Conservation (phyloP, 352 stramenopile species). For the Aphanomyces astaci region DNA sequence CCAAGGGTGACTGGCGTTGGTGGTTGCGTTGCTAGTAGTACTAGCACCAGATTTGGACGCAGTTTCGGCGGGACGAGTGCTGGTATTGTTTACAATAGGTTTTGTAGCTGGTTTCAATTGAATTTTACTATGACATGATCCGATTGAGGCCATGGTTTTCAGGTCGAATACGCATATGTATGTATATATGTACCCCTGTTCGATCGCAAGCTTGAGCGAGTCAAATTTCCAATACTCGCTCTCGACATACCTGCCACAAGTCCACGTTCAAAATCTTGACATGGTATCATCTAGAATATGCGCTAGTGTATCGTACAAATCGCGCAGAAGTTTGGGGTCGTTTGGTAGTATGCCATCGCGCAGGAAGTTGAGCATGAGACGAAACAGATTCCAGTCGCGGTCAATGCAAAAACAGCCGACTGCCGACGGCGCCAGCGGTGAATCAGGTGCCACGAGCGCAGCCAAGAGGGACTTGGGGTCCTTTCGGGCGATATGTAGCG, state of each 20-base stretch:
- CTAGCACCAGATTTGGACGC: constrained; percentile 6
- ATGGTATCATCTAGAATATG: no score
- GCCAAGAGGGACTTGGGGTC: constrained; percentile 56
- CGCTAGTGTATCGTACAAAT: no score
- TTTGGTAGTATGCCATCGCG: constrained; percentile 62
- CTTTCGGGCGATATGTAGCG: constrained; percentile 37
- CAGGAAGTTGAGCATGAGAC: constrained; percentile 68
- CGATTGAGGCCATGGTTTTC: no score
- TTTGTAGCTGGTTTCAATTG: not conserved
- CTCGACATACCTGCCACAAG: constrained; percentile 67
- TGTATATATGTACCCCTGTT: constrained; percentile 64
- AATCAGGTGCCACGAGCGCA: constrained; percentile 54
- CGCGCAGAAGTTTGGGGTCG: constrained; percentile 47
- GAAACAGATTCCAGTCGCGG: constrained; percentile 69
- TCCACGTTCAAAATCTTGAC: no score
- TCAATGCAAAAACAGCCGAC: constrained; percentile 67
- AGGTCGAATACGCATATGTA: not conserved
- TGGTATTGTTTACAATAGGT: not conserved
- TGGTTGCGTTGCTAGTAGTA: not conserved
- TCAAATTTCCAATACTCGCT: constrained; percentile 80
- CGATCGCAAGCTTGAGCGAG: constrained; percentile 64
- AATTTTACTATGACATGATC: constrained; percentile 24
- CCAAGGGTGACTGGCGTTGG: constrained; percentile 24
- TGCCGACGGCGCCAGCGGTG: constrained; percentile 44
- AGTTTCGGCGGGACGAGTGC: not conserved